Conservation (phyloP, 2,329 filamentous ascomycete species). For the Aspergillus piperis region DNA sequence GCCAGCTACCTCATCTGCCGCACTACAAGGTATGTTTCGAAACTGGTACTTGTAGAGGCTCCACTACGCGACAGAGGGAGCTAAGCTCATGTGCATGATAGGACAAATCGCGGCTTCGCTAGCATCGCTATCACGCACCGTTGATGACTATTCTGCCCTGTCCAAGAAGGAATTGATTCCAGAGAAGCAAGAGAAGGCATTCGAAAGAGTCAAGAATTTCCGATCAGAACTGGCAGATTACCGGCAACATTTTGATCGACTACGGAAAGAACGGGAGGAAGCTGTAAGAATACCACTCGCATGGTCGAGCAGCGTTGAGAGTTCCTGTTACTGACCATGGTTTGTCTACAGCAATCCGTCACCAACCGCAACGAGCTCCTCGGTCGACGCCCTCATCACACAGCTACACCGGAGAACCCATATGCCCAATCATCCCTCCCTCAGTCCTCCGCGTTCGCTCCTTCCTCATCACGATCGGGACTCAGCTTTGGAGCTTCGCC, state of each 20-base stretch:
- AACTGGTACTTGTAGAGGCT: background rate
- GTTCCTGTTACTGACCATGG: background rate
- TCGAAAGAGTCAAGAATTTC: conserved; percentile 83
- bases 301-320: background rate
- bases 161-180: conserved; percentile 86
- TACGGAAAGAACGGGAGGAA: conserved; percentile 79
- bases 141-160: conserved; percentile 87
- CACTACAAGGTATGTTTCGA: conserved; percentile 56
- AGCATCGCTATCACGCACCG: conserved; percentile 79
- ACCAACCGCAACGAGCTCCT: conserved; percentile 80
- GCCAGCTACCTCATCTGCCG: conserved; percentile 59
- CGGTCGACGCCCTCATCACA: conserved; percentile 76
- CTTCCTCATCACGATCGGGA: conserved; percentile 35
- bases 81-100: conserved; percentile 10
- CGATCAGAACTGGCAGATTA: conserved; percentile 79
- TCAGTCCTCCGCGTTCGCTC: conserved; percentile 45
- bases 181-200: conserved; percentile 88
- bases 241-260: conserved; percentile 70
- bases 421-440: conserved; percentile 67
- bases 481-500: conserved; percentile 49
- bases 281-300: conserved; percentile 48
- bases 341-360: conserved; percentile 51
- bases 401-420: conserved; percentile 86
- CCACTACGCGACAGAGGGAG: background rate
- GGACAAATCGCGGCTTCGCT: conserved; percentile 78